phyloP scores from a whole-genome alignment of 2,329 filamentous ascomycete species.

The Chaetomium olivaceum region DNA sequence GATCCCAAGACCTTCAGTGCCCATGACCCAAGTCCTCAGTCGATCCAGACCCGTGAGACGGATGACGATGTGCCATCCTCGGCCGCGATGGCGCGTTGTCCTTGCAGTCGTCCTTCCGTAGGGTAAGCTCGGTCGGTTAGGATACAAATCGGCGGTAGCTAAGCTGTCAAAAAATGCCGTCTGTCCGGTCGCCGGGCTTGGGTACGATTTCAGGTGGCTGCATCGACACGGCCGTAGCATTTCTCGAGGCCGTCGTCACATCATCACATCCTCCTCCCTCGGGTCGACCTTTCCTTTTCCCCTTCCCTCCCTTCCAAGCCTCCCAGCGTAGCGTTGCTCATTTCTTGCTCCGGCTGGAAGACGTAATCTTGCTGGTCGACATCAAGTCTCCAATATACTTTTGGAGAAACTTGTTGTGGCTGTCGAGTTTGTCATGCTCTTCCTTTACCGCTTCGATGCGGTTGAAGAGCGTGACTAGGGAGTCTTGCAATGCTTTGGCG shows the following conservation, averaged over 20 bases:
- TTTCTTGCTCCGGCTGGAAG: conserved; percentile 56
- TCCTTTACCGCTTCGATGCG: conserved; percentile 91
- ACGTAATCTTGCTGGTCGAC: conserved; percentile 75
- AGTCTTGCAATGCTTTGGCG: conserved; percentile 84
- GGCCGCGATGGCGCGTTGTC: no score
- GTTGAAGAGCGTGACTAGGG: conserved; percentile 84
- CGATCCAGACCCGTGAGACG: background rate
- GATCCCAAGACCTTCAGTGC: background rate
- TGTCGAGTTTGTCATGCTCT: conserved; percentile 95
- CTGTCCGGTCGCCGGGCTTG: background rate
- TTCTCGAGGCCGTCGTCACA: background rate
- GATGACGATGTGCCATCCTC: background rate
- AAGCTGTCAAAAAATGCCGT: background rate
- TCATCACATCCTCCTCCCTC: background rate
- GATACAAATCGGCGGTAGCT: background rate
- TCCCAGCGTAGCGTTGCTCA: conserved; percentile 37
- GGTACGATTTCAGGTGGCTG: background rate
- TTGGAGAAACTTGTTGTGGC: conserved; percentile 94
- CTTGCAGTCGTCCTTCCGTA: background rate
- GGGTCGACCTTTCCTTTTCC: background rate
- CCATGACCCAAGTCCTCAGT: background rate
- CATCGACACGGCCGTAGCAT: background rate
- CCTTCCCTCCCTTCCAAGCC: background rate
- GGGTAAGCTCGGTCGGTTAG: background rate
- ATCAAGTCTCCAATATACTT: conserved; percentile 98